Evolutionary conservation across 2,329 filamentous ascomycete genomes (phyloP).

Genomic region (Cordyceps sp.): DNA sequence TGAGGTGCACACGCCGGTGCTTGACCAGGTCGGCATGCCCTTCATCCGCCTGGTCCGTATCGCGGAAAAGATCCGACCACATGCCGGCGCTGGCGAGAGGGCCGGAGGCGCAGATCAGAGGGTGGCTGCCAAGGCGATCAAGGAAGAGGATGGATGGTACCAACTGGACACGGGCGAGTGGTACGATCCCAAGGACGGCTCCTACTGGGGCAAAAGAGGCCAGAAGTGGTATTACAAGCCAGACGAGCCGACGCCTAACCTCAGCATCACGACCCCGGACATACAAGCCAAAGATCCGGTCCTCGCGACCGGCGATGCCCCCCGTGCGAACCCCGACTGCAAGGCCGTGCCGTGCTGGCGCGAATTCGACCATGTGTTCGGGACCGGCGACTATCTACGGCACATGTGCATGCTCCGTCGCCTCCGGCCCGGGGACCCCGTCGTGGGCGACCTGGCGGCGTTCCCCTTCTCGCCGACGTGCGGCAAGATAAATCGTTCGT

Average conservation of each 20-base stretch:
- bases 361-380: neutral
- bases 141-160: neutral
- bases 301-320: neutral
- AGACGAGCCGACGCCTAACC: neutral
- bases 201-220: neutral
- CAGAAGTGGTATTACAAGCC: neutral
- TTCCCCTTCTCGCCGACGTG: neutral
- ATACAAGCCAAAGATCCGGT: neutral
- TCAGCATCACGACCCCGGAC: too few species aligned
- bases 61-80: neutral
- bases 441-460: neutral
- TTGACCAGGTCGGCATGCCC: neutral
- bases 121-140: neutral
- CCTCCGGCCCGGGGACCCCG: too few species aligned
- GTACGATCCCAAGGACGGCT: neutral
- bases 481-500: neutral
- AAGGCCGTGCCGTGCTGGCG: neutral
- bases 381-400: neutral
- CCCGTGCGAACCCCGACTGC: neutral
- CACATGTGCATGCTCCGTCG: neutral
- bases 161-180: constrained; percentile 1
- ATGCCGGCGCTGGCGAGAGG: too few species aligned
- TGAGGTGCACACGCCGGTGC: neutral
- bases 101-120: neutral
- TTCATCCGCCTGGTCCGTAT: constrained; percentile 1